These are phyloP conservation scores for Lomentospora prolificans DNA, from an alignment of 2,329 filamentous ascomycete species.

Conservation along the genomic window DNA sequence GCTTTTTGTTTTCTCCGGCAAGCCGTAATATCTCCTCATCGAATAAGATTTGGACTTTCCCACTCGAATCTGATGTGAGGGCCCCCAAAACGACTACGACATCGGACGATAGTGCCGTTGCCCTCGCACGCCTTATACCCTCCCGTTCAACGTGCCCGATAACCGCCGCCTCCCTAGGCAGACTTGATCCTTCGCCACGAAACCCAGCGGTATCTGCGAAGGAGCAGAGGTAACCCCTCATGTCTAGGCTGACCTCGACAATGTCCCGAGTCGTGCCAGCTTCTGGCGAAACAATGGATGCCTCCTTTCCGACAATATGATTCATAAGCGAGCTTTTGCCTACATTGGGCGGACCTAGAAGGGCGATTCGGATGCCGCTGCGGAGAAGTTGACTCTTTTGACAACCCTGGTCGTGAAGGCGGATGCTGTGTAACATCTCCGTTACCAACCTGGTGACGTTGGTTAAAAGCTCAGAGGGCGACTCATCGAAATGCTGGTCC, in stretches of 20 bases:
- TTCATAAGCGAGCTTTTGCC: constrained; percentile 95
- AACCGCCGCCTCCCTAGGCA: constrained; percentile 9
- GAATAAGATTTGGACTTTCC: constrained; percentile 34
- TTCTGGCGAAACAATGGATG: constrained; percentile 88
- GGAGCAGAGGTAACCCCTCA: constrained; percentile 84
- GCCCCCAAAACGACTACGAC: constrained; percentile 74
- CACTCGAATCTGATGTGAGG: constrained; percentile 41
- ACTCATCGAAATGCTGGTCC: constrained; percentile 94
- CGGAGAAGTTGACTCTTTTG: constrained; percentile 75
- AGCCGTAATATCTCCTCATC: constrained; percentile 47
- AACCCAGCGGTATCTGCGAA: constrained; percentile 93
- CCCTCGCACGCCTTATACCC: constrained; percentile 78
- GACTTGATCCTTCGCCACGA: constrained; percentile 32
- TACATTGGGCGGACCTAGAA: constrained; percentile 85
- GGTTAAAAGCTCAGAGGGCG: constrained; percentile 58
- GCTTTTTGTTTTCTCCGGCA: constrained; percentile 35
- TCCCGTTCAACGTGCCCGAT: constrained; percentile 77
- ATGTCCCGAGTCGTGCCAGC: constrained; percentile 92
- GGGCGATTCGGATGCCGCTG: constrained; percentile 74
- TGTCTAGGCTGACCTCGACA: constrained; percentile 81
- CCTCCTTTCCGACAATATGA: constrained; percentile 77
- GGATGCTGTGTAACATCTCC: constrained; percentile 52
- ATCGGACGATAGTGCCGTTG: constrained; percentile 73
- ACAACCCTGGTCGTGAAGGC: constrained; percentile 63
- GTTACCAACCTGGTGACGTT: constrained; percentile 59